phyloP scores from a whole-genome alignment of 1,284 basidiomycete genomes.

The Marasmius fiardii region DNA sequence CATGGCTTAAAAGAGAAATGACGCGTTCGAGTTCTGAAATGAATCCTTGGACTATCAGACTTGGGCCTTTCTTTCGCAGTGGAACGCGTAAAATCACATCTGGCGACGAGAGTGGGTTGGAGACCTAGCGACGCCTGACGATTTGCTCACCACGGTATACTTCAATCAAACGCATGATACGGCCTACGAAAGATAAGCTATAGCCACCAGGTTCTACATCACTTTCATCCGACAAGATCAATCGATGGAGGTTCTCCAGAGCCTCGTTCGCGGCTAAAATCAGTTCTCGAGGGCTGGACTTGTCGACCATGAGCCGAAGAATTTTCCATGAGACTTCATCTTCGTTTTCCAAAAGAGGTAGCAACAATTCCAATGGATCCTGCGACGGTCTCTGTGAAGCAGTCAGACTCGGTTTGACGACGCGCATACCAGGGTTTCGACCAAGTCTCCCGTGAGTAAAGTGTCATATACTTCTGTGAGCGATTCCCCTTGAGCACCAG shows the following conservation, averaged over 20 bases:
- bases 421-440: background rate
- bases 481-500: background rate
- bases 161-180: background rate
- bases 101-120: background rate
- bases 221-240: constrained; percentile 22
- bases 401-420: background rate
- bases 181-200: background rate
- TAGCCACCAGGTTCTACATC: constrained; percentile 26
- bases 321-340: constrained; percentile 39
- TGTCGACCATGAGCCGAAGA: constrained; percentile 39
- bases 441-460: background rate
- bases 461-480: background rate
- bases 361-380: constrained; percentile 51
- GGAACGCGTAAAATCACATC: background rate
- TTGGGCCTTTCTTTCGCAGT: background rate
- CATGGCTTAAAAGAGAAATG: background rate
- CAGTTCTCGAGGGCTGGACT: constrained; percentile 55
- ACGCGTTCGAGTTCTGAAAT: background rate
- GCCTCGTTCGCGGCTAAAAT: constrained; percentile 59
- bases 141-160: background rate
- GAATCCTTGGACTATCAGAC: background rate
- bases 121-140: background rate
- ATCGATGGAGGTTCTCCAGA: constrained; percentile 41
- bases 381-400: constrained; percentile 20
- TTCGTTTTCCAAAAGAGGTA: constrained; percentile 37